Conservation (phyloP, 805 yeast genomes). For the Metschnikowia chrysomelidarum region DNA sequence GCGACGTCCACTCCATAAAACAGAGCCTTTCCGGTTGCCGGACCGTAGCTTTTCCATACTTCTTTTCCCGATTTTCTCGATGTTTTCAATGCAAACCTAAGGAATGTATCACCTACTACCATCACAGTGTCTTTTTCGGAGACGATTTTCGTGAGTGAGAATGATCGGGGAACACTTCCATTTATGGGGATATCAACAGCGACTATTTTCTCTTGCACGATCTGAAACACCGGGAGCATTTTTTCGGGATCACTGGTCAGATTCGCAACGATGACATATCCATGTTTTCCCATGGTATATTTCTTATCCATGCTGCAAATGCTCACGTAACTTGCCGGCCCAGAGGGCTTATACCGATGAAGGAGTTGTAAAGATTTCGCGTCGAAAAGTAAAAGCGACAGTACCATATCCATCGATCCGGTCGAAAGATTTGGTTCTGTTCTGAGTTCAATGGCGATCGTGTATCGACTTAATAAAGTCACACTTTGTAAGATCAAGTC, state of each 20-base stretch:
- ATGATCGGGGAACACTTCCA: conserved; percentile 8
- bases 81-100: background rate
- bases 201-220: conserved; percentile 4
- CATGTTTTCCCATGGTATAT: background rate
- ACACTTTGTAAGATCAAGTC: conserved; percentile 8
- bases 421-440: conserved; percentile 2
- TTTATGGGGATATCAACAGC: conserved; percentile 1
- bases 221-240: conserved; percentile 4
- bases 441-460: conserved; percentile 9
- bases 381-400: conserved; percentile 9
- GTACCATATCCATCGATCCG: conserved; percentile 2
- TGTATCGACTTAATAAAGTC: conserved; percentile 1
- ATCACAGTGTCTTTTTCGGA: conserved; percentile 4
- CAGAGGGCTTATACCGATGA: conserved; percentile 3
- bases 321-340: conserved; percentile 4
- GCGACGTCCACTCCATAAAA: conserved; percentile 17
- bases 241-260: conserved; percentile 1
- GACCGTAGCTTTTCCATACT: conserved; percentile 4
- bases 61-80: background rate
- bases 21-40: conserved; percentile 1
- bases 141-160: conserved; percentile 8
- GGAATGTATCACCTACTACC: conserved; percentile 9
- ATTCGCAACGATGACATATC: conserved; percentile 10
- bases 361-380: conserved; percentile 5
- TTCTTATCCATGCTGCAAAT: conserved; percentile 5